Evolutionary conservation across 2,329 filamentous ascomycete species (phyloP).

Genomic region (Cladorrhinum sp.): DNA sequence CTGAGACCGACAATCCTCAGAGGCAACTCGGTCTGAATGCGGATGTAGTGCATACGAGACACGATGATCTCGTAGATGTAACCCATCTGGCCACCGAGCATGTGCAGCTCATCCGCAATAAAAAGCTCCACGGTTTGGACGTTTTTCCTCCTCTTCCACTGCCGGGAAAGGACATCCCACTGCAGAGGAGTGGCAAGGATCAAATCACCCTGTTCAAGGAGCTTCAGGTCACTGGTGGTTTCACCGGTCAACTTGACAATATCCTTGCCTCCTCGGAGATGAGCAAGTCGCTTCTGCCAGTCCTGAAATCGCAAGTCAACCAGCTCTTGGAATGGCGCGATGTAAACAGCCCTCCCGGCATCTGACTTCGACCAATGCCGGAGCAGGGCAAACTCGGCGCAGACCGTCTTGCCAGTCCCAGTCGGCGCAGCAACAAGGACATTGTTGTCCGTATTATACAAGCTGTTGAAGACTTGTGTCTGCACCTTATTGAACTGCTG

Average conservation of each 20-base stretch:
- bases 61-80: slow-evolving; percentile 95
- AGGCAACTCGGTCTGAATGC: slow-evolving; percentile 77
- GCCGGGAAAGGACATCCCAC: slow-evolving; percentile 93
- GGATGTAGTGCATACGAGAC: slow-evolving; percentile 97
- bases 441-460: slow-evolving; percentile 89
- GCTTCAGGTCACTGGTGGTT: slow-evolving; percentile 82
- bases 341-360: slow-evolving; percentile 80
- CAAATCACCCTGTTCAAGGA: slow-evolving; percentile 82
- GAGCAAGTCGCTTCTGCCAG: slow-evolving; percentile 75
- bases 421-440: slow-evolving; percentile 91
- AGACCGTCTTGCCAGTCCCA: slow-evolving; percentile 94
- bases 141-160: slow-evolving; percentile 96
- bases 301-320: slow-evolving; percentile 78
- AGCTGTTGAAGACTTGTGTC: slow-evolving; percentile 92
- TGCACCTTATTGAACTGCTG: slow-evolving; percentile 95
- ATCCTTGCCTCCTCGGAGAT: slow-evolving; percentile 76
- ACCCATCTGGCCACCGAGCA: slow-evolving; percentile 81
- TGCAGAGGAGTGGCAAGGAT: slow-evolving; percentile 89
- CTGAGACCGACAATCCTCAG: slow-evolving; percentile 87
- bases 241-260: slow-evolving; percentile 94
- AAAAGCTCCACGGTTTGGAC: slow-evolving; percentile 87
- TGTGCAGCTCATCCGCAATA: slow-evolving; percentile 92
- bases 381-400: slow-evolving; percentile 88
- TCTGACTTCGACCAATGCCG: slow-evolving; percentile 77
- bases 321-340: slow-evolving; percentile 92